phyloP scores from a whole-genome alignment of 306 rosid genomes.

The Quillaja saponaria region DNA sequence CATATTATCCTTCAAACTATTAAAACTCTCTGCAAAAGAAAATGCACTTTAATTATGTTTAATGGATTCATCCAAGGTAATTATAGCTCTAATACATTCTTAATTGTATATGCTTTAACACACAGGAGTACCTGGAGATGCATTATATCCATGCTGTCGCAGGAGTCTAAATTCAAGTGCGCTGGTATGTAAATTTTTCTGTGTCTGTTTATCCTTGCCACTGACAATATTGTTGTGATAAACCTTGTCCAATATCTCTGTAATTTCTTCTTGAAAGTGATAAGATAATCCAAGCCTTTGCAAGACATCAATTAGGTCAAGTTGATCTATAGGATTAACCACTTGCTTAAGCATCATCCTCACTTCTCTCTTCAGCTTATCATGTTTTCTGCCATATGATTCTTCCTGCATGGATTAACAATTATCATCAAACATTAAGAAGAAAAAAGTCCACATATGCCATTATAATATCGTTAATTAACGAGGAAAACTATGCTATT shows the following conservation, averaged over 20 bases:
- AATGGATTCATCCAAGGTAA: too few relatives aligned
- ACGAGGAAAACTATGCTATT: too few relatives aligned
- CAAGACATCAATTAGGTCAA: conserved; percentile 36
- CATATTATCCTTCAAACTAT: conserved; percentile 15
- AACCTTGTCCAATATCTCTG: background rate
- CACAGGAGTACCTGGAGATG: conserved; percentile 23
- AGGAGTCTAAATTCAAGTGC: conserved; percentile 37
- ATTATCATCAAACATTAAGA: background rate
- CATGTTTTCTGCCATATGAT: background rate
- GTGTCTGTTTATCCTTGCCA: too few relatives aligned
- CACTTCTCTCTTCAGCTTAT: conserved; percentile 16
- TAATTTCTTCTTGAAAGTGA: background rate
- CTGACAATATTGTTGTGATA: background rate
- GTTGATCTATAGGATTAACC: conserved; percentile 9
- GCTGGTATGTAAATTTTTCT: conserved; percentile 13
- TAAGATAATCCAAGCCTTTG: conserved; percentile 44
- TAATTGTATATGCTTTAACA: background rate
- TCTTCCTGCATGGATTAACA: conserved; percentile 18
- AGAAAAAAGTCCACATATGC: too few relatives aligned
- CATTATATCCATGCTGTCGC: conserved; percentile 36
- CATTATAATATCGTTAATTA: too few relatives aligned
- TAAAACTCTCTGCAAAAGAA: conserved; percentile 25
- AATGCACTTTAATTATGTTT: background rate
- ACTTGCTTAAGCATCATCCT: conserved; percentile 18
- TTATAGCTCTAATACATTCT: too few relatives aligned